Base-by-base conservation (phyloP, 2,329 filamentous ascomycete genomes). In the Colletotrichum lentis region DNA sequence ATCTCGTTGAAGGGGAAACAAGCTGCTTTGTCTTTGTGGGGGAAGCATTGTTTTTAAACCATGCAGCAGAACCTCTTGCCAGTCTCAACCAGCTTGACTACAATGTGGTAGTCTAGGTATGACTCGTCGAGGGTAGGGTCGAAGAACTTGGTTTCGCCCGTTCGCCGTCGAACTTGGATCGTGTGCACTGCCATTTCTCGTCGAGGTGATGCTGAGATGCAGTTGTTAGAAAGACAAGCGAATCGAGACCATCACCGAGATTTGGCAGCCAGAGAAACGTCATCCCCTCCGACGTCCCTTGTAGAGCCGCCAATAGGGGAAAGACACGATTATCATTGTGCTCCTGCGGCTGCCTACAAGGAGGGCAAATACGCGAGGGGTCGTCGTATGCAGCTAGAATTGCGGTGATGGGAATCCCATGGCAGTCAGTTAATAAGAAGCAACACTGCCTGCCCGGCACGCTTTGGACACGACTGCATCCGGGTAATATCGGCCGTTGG, bases 1-100 rank as follows among this genome's bases (percentile, higher is more conserved):
- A 27, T 70, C 27, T 44, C 64, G 65, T 50, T 72, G 44, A 71
- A 55, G 1, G 70, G 72, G n/a, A 72, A 70, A 0, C 39, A 10
- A 16, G 47, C 54, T 1, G 62, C 59, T 27, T 64, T 55, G 2
- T 56, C 63, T 35, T 24, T 47, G 16, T 65, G 56, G n/a, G 55
- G 63, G 12, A 54, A 54, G 22, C 56, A 41, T 4, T 20, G 41
- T 14, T 20, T 39, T 1, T 49, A 2, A 2, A 66, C 16, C 54
- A 64, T 47, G 4, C 24, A 10, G 4, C n/a, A 8, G 3, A 44
- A 65, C 22, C 5, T 39, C 16, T 27, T 61, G 5, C 62, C 62
- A 4, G 35, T 47, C 22, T 65, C 16, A 0, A 65, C 24, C 1
- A 65, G 31, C 18, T 22, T 24, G 8, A 2, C 3, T 2, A 20